Conservation (phyloP, 2,329 filamentous ascomycete genomes). For the Arachnopeziza araneosa region DNA sequence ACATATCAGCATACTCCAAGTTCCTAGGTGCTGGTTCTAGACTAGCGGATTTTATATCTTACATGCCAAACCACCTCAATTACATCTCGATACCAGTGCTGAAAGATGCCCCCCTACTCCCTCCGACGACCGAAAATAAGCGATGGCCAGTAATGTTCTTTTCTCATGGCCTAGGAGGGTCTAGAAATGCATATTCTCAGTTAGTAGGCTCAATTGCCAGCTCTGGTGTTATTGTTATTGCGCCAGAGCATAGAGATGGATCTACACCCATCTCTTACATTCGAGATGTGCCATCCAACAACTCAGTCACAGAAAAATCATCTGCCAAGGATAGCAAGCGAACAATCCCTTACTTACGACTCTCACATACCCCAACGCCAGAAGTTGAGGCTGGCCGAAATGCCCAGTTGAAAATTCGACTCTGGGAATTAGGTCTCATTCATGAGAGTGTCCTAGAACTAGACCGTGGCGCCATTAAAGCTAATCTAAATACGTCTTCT, state of each 20-base stretch:
- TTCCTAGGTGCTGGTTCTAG: conserved; percentile 64
- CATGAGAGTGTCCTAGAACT: conserved; percentile 64
- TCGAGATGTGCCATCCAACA: conserved; percentile 48
- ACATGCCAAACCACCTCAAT: conserved; percentile 65
- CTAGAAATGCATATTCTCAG: conserved; percentile 80
- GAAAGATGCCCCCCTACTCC: conserved; percentile 62
- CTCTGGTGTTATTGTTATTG: conserved; percentile 74
- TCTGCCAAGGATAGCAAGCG: conserved; percentile 26
- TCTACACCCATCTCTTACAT: conserved; percentile 71
- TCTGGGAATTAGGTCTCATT: conserved; percentile 72
- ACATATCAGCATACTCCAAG: conserved; percentile 68
- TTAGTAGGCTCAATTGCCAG: conserved; percentile 72
- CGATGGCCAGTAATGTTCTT: conserved; percentile 81
- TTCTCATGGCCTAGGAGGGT: conserved; percentile 78
- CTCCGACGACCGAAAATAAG: conserved; percentile 40
- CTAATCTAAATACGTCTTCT: conserved; percentile 48
- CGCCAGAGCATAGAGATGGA: conserved; percentile 78
- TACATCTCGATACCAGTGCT: conserved; percentile 68
- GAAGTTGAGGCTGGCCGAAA: conserved; percentile 65
- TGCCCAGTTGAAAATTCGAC: conserved; percentile 64
- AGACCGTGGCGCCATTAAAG: conserved; percentile 47
- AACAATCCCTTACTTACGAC: conserved; percentile 39
- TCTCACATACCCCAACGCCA: conserved; percentile 57
- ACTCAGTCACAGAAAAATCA: conserved; percentile 30
- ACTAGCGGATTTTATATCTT: conserved; percentile 56